Evolutionary conservation across 2,329 filamentous ascomycete genomes (phyloP), one percentile per base, ranked within the genome.

Genomic region (Pseudopithomyces chartarum): DNA sequence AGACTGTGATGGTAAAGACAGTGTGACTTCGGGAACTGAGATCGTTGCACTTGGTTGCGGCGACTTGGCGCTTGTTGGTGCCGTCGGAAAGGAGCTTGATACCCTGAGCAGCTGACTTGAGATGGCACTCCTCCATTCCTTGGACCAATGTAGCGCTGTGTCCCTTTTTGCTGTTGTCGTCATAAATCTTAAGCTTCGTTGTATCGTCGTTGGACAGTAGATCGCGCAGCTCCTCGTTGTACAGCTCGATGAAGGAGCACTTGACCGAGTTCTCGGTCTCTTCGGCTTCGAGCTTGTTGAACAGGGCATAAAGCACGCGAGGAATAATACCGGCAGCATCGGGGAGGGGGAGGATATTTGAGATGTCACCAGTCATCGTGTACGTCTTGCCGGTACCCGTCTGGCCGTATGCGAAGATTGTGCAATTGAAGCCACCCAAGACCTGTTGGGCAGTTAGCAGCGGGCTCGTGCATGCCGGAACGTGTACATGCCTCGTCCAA

Each of bases 11-110:
- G 7, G 95, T 98, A 72, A 99, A 99, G 20, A 99, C 90, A 0
- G 95, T 99, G 73, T 99, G 96, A 80, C 93, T 97, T 75, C 95
- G 88, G 67, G 93, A 97, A 77, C 93, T 97, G 54, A 98, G 86
- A 68, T 99, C 95, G 74, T 99, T 99, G 84, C 95, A 99, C 77
- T 98, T 98, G n/a, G 95, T 99, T 3, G 96, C 92, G 6, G 95
- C 96, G n/a, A 99, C 95, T 76, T 99, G 95, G 48, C 95, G 90
- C 77, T 93, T 96, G 78, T 95, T 84, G 75, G 92, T 97, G 60
- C 95, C 96, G 61, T 89, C 85, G 67, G 95, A 91, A 44, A 99
- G 85, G 60, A 97, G 84, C 76, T 91, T 90, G 76, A 99, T 93
- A 58, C 95, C 95, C 49, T 92, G 90, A 12, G 85, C 83, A 0